Conservation (phyloP, 2,329 filamentous ascomycete species). For the Fusarium musae region DNA sequence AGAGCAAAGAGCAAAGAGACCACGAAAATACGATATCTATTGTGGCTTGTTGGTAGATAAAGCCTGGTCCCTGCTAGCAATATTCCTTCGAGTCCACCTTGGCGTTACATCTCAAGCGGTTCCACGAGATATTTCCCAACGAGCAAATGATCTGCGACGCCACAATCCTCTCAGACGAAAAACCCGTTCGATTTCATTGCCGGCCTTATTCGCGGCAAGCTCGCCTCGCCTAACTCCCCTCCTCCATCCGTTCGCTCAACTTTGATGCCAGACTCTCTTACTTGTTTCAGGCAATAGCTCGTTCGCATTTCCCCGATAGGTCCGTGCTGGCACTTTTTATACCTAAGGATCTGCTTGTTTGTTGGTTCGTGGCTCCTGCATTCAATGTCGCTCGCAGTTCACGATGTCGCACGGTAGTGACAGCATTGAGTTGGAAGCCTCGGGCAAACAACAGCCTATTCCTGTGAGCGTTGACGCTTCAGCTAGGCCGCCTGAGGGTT, state of each 20-base stretch:
- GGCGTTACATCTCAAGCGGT: neutral
- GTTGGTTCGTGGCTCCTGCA: conserved; percentile 7
- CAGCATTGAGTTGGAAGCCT: conserved; percentile 33
- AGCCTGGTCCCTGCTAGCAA: conserved; percentile 9
- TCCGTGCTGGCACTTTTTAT: conserved; percentile 13
- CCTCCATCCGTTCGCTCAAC: neutral
- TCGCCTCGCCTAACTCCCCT: neutral
- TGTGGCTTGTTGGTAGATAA: neutral
- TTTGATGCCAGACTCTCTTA: neutral
- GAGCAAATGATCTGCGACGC: conserved; percentile 15
- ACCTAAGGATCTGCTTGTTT: neutral
- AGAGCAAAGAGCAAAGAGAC: neutral
- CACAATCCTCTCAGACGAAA: neutral
- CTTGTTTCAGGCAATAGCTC: conserved; percentile 4
- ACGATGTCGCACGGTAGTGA: conserved; percentile 28
- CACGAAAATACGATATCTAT: neutral
- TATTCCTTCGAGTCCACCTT: conserved; percentile 6
- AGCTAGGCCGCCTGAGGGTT: conserved; percentile 10
- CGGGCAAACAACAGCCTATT: conserved; percentile 18
- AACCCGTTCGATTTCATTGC: conserved; percentile 15
- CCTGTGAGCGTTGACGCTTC: conserved; percentile 27
- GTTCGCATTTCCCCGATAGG: neutral
- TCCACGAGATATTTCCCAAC: neutral
- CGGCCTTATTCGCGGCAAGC: conserved; percentile 2
- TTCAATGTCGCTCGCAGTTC: neutral